phyloP scores from a whole-genome alignment of 306 rosid species.

The Vicia faba region DNA sequence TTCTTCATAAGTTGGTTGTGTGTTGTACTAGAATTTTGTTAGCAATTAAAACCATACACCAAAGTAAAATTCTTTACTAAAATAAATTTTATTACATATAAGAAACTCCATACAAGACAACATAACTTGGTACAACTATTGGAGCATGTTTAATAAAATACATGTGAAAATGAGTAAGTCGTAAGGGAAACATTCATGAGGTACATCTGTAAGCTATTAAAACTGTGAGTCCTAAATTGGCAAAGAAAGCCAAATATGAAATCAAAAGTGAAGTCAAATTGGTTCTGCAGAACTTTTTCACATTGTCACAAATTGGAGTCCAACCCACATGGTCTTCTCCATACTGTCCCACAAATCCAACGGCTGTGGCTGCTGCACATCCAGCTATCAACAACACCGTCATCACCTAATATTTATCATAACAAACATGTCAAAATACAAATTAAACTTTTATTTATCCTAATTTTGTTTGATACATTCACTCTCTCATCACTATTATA shows the following conservation, averaged over 20 bases:
- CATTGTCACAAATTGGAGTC: slow-evolving; percentile 54
- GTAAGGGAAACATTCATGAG: slow-evolving; percentile 9
- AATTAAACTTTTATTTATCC: too few relatives aligned
- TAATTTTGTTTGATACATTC: too few relatives aligned
- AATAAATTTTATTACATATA: not conserved
- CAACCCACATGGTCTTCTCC: slow-evolving; percentile 64
- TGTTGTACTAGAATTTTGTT: not conserved
- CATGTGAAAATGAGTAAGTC: not conserved
- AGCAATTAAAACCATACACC: slow-evolving; percentile 11
- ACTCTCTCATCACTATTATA: too few relatives aligned
- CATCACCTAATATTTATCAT: slow-evolving; percentile 44
- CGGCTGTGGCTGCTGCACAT: slow-evolving; percentile 69
- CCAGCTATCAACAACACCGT: slow-evolving; percentile 58
- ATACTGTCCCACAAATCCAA: slow-evolving; percentile 61
- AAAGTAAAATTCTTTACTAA: not conserved
- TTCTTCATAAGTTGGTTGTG: not conserved
- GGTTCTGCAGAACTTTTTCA: slow-evolving; percentile 58
- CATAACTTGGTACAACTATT: not conserved
- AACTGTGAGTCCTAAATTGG: slow-evolving; percentile 54
- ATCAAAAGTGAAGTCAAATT: slow-evolving; percentile 44
- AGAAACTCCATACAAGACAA: not conserved
- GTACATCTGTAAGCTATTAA: slow-evolving; percentile 45
- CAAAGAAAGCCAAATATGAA: slow-evolving; percentile 58
- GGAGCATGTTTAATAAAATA: not conserved
- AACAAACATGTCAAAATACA: not conserved